phyloP scores from a whole-genome alignment of 176 grass and related monocot genomes.

The Panicum miliaceum region DNA sequence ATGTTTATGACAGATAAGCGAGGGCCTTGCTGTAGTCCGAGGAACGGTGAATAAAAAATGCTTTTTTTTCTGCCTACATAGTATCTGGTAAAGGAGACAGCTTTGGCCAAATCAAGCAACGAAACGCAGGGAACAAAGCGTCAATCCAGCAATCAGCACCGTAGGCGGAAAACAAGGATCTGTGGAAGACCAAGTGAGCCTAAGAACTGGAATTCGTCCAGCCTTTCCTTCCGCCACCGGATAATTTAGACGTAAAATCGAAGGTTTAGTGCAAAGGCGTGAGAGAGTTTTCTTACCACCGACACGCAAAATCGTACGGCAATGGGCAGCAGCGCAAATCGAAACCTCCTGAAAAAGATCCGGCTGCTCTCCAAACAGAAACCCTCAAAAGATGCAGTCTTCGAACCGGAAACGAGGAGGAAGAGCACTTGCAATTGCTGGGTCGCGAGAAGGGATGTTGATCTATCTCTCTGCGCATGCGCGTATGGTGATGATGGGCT shows the following conservation, averaged over 20 bases:
- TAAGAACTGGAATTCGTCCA: neutral
- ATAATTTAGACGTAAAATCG: neutral
- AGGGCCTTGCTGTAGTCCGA: constrained; percentile 3
- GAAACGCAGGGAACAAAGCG: neutral
- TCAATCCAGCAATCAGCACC: neutral
- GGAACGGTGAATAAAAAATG: neutral
- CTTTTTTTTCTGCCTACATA: neutral
- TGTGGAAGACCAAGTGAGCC: neutral
- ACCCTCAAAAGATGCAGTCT: neutral
- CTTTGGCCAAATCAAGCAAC: constrained; percentile 33
- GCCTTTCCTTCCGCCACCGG: neutral
- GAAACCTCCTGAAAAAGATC: neutral
- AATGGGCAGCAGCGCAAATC: neutral
- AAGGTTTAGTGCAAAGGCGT: neutral
- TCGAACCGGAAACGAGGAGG: neutral
- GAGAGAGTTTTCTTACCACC: constrained; percentile 27
- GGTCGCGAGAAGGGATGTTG: neutral
- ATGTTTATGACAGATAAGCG: neutral
- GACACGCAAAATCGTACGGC: neutral
- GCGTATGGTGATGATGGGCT: neutral
- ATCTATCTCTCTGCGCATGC: neutral
- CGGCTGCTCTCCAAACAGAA: neutral
- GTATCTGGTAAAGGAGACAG: neutral
- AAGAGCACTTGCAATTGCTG: neutral
- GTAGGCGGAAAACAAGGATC: neutral